Conservation (phyloP, 805 yeast genomes). For the Teunomyces tritomae region DNA sequence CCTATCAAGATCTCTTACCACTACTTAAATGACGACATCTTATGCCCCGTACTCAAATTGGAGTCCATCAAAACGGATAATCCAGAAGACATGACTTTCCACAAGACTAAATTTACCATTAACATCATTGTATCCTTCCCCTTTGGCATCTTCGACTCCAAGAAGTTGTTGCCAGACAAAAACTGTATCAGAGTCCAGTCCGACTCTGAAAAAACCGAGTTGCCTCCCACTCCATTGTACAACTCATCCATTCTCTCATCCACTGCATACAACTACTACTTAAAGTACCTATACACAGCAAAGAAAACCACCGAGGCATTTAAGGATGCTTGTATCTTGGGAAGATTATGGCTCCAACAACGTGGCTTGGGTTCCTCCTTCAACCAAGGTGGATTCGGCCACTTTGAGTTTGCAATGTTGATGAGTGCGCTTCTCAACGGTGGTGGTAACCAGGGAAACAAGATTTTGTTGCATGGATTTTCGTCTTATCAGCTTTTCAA, state of each 20-base stretch:
- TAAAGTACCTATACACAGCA: constrained; percentile 72
- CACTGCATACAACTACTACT: constrained; percentile 63
- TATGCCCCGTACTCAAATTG: constrained; percentile 71
- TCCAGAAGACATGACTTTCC: constrained; percentile 51
- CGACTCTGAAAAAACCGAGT: constrained; percentile 27
- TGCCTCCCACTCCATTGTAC: constrained; percentile 83
- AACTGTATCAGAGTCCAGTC: constrained; percentile 77
- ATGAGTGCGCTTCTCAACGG: constrained; percentile 83
- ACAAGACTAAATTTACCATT: constrained; percentile 67
- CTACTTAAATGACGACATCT: constrained; percentile 69
- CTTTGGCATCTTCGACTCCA: constrained; percentile 63
- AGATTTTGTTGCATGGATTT: constrained; percentile 78
- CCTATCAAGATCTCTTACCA: constrained; percentile 62
- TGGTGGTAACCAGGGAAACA: constrained; percentile 74
- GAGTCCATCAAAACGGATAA: constrained; percentile 52
- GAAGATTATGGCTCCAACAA: constrained; percentile 87
- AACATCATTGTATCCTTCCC: constrained; percentile 75
- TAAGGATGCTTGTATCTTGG: constrained; percentile 82
- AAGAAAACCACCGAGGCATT: constrained; percentile 77
- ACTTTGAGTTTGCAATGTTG: constrained; percentile 79
- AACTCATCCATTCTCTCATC: constrained; percentile 77
- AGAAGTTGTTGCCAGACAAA: constrained; percentile 74
- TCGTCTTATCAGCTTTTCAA: constrained; percentile 92
- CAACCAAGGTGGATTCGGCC: constrained; percentile 82
- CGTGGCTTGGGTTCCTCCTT: constrained; percentile 70